phyloP scores from a whole-genome alignment of 129 eudicot species.

The Deinandra increscens region DNA sequence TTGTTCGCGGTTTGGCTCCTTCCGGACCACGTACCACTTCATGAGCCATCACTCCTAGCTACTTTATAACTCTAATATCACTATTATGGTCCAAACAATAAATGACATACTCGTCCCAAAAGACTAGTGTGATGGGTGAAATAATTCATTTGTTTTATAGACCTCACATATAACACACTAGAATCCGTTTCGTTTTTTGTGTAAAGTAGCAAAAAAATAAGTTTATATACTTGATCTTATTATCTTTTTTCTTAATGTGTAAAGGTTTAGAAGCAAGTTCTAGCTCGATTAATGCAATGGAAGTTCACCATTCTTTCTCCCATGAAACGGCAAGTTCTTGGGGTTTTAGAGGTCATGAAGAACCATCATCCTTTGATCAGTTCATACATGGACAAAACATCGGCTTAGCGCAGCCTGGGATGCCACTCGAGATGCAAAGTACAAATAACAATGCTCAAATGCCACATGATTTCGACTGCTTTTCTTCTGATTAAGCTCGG shows the following conservation, averaged over 20 bases:
- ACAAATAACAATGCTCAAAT: slow-evolving; percentile 4
- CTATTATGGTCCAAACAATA: no score
- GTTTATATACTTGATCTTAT: neutral
- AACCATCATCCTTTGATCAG: slow-evolving; percentile 29
- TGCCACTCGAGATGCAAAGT: slow-evolving; percentile 25
- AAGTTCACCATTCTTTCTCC: slow-evolving; percentile 42
- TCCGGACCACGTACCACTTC: no score
- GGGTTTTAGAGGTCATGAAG: slow-evolving; percentile 30
- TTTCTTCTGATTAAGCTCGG: slow-evolving; percentile 20
- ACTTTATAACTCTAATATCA: no score
- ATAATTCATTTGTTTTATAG: no score
- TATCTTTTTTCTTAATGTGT: neutral
- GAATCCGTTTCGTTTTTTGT: no score
- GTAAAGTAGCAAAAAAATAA: no score
- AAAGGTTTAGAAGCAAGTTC: slow-evolving; percentile 33
- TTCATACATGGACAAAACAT: slow-evolving; percentile 26
- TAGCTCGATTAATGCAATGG: slow-evolving; percentile 17
- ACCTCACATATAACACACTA: no score
- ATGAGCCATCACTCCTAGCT: no score
- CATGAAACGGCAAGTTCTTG: slow-evolving; percentile 38
- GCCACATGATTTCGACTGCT: slow-evolving; percentile 18
- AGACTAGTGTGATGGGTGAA: no score
- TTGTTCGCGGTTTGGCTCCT: no score
- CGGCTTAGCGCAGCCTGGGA: slow-evolving; percentile 18
- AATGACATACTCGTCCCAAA: no score